phyloP scores from a whole-genome alignment of 495 filamentous ascomycete genomes.

The Hamigera avellanea region DNA sequence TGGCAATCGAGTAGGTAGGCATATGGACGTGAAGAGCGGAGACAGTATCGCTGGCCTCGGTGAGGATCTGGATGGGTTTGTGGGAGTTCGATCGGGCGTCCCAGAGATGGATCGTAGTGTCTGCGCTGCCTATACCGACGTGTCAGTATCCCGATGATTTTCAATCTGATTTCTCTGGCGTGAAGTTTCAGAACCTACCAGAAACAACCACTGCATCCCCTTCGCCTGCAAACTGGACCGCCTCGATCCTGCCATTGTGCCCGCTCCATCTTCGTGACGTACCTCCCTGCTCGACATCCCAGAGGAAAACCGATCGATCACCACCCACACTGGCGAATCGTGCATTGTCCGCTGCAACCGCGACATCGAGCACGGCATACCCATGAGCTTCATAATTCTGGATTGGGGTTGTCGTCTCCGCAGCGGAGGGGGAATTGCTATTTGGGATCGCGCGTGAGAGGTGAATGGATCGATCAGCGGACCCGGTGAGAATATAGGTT shows the following conservation, averaged over 20 bases:
- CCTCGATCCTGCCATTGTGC: conserved; percentile 63
- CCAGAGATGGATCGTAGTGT: conserved; percentile 80
- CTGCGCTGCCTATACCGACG: conserved; percentile 53
- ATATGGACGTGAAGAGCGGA: conserved; percentile 42
- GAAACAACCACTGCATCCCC: conserved; percentile 57
- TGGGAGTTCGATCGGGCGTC: conserved; percentile 50
- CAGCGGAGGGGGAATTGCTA: conserved; percentile 17
- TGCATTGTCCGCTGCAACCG: conserved; percentile 64
- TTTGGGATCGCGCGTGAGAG: conserved; percentile 57
- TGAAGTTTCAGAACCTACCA: conserved; percentile 25
- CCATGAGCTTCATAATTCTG: conserved; percentile 84
- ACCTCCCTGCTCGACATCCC: conserved; percentile 74
- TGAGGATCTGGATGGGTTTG: conserved; percentile 68
- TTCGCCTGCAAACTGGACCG: conserved; percentile 62
- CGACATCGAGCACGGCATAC: conserved; percentile 76
- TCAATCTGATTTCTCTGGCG: not conserved
- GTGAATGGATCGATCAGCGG: conserved; percentile 71
- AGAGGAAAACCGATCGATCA: conserved; percentile 80
- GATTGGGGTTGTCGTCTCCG: conserved; percentile 46
- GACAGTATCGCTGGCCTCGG: conserved; percentile 70
- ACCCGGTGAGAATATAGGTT: conserved; percentile 66
- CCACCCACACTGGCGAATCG: conserved; percentile 75
- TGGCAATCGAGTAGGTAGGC: conserved; percentile 31
- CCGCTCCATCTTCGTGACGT: conserved; percentile 67
- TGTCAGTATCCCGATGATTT: not conserved